These are phyloP conservation scores for Citrus hindsii DNA, from an alignment of 345 rosid species.

Conservation along the genomic window DNA sequence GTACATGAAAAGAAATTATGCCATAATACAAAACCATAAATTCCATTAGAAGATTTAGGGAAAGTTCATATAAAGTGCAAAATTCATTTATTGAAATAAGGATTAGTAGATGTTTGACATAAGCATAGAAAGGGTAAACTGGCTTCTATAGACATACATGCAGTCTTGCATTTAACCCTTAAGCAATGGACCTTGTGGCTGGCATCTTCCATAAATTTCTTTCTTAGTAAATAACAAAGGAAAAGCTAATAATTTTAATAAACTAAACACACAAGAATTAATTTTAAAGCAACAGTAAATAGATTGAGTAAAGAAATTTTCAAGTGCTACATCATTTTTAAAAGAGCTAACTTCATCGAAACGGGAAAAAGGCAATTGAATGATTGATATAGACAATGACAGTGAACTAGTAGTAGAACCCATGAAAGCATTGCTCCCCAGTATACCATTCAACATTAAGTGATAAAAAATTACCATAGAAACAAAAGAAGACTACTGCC, in stretches of 20 bases:
- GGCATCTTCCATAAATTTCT: neutral
- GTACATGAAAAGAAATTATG: conserved; percentile 12
- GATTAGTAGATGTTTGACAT: neutral
- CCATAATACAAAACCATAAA: neutral
- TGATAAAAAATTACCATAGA: neutral
- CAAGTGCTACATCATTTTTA: neutral
- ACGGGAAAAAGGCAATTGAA: neutral
- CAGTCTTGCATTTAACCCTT: neutral
- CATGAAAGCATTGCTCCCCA: neutral
- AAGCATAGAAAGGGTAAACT: neutral
- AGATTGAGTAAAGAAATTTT: neutral
- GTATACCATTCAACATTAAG: neutral
- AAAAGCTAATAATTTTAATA: neutral
- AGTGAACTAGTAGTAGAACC: neutral
- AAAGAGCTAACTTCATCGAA: neutral
- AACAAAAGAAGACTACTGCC: neutral
- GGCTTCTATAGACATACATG: neutral
- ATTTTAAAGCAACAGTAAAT: neutral
- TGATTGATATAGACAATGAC: neutral
- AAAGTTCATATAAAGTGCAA: neutral
- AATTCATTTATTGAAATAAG: neutral
- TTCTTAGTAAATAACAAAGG: neutral
- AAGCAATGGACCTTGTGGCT: neutral
- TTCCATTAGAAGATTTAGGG: neutral
- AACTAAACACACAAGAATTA: neutral